Conservation (phyloP, 345 rosid species). For the Aquilaria malaccensis region DNA sequence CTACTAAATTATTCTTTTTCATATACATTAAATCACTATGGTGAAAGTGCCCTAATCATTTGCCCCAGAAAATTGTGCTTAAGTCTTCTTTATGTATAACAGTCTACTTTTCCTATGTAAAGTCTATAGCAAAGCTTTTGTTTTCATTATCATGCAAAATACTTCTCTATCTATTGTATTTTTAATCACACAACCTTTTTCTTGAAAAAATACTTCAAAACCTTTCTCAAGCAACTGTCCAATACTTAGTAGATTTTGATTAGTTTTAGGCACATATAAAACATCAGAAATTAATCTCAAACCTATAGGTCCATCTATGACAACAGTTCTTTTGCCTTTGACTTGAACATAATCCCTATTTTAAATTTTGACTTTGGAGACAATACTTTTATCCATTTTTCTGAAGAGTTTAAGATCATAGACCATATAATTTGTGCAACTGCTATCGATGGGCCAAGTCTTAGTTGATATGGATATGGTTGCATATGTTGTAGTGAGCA, state of each 20-base stretch:
- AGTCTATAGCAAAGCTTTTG: background rate
- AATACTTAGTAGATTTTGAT: conserved; percentile 4
- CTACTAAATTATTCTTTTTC: background rate
- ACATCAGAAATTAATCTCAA: too few species aligned
- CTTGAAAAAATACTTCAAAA: background rate
- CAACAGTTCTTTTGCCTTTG: too few species aligned
- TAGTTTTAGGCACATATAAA: too few species aligned
- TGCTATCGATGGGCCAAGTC: background rate
- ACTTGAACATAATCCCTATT: background rate
- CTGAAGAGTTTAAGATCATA: background rate
- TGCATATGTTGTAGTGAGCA: too few species aligned
- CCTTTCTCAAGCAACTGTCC: conserved; percentile 3
- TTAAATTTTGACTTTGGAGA: background rate
- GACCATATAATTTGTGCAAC: background rate
- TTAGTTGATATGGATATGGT: background rate
- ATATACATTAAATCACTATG: background rate
- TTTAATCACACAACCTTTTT: background rate
- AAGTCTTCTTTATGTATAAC: too few species aligned
- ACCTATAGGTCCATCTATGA: too few species aligned
- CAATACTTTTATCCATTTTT: background rate
- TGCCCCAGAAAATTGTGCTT: background rate
- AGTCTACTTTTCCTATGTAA: too few species aligned
- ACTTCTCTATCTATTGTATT: background rate
- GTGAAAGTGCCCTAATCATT: background rate
- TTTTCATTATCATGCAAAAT: background rate